A percentile compares a stretch with the other conserved stretches of the same genome.
Conservation (phyloP, 768 basidiomycete species). For the Guyanaporus albipodus region DNA sequence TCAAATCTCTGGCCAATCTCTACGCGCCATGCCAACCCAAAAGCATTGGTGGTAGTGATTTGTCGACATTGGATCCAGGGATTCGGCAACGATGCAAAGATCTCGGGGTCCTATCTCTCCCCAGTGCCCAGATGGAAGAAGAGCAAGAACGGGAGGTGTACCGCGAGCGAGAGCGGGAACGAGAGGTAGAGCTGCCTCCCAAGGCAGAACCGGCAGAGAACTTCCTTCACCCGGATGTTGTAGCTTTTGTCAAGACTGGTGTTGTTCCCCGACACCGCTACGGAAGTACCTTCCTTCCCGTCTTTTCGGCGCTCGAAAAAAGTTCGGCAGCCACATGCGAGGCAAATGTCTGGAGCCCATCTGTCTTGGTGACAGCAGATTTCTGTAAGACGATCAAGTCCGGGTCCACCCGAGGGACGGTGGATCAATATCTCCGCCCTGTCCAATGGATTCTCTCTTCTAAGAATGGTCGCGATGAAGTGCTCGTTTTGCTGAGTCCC, state of each 20-base stretch:
- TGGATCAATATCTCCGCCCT: not conserved
- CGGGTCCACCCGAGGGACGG: not conserved
- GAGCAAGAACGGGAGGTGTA: not conserved
- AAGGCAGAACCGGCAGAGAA: not conserved
- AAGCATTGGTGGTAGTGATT: not conserved
- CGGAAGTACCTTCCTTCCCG: not conserved
- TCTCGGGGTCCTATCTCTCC: not conserved
- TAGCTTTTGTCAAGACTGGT: not conserved
- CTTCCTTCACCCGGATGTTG: not conserved
- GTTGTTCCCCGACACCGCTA: not conserved
- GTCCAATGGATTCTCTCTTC: not conserved
- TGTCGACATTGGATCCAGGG: not conserved
- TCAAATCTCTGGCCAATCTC: not conserved
- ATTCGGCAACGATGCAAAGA: not conserved
- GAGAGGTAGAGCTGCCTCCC: not conserved
- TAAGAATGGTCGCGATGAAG: not conserved
- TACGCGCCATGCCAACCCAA: not conserved
- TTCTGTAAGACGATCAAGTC: not conserved
- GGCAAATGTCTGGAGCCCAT: not conserved
- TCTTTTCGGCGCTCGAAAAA: not conserved
- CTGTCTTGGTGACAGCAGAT: not conserved
- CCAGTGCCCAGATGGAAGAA: not conserved
- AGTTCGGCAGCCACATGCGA: not conserved
- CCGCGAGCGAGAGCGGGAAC: not conserved
- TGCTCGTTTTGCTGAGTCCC: not conserved